Base-by-base conservation (phyloP, 2,329 filamentous ascomycete genomes). In the Cordyceps militaris region DNA sequence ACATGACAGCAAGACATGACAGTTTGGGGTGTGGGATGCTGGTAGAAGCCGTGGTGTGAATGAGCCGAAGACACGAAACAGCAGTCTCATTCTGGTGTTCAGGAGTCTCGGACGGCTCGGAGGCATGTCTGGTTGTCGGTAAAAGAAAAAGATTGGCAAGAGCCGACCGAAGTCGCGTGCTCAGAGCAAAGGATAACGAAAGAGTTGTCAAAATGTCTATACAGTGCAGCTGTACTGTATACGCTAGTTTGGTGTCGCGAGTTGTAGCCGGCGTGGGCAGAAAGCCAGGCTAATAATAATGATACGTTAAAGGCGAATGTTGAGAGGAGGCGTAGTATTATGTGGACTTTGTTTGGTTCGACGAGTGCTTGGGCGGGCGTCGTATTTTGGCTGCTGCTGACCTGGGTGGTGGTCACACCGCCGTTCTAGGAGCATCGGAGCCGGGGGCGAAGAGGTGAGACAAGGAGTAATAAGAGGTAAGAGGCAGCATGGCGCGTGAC, bases 181-280 rank as follows among this genome's bases (percentile, higher is more conserved):
- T 57, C 55, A 28, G 34, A 36, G 46, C 11, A 21, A 57, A 14
- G 47, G 23, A 57, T 57, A 44, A 50, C 55, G 55, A 57, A 57
- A 57, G 23, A 23, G 30, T n/a, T 14, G 26, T 11, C 9, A 26
- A 3, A 44, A 57, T 34, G 21, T 34, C 55, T 57, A 57, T 57
- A 57, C 55, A 57, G 55, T 57, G 47, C 38, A 36, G 28, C 2
- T 16, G 9, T 51, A 57, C 55, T 57, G 55, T 57, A 57, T 57
- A 43, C 36, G 43, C 10, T 42, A 50, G 26, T 36, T 42, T 30
- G 44, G 54, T 24, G 54, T 56, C 23, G 55, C 44, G 55, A 19
- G 13, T 49, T 9, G 44, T 24, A 40, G 53, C 44, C 53, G 38
- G 26, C 28, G 40, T 7, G n/a, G 28, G 51, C 19, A 24, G 26